These are phyloP conservation scores for Diaporthe helianthi DNA, from an alignment of 2,329 filamentous ascomycete genomes.

Conservation along the genomic window DNA sequence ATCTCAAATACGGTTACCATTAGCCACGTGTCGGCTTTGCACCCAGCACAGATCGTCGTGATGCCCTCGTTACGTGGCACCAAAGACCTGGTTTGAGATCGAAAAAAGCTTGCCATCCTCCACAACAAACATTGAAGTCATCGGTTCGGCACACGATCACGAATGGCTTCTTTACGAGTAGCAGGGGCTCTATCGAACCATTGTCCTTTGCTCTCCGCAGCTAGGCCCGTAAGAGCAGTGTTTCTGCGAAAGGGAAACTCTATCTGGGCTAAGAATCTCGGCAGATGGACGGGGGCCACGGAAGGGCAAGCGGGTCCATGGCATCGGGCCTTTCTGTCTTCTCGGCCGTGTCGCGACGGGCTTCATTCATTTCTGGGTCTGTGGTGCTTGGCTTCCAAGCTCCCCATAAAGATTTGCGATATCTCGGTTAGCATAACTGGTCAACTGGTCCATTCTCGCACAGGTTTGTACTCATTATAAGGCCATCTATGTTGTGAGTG, in stretches of 20 bases:
- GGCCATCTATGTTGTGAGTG: slow-evolving; percentile 2
- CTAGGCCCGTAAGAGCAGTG: background rate
- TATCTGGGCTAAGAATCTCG: slow-evolving; percentile 10
- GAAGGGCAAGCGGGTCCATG: background rate
- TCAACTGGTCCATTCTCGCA: background rate
- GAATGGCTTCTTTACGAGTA: background rate
- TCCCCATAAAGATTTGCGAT: background rate
- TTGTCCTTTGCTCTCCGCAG: background rate
- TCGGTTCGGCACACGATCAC: background rate
- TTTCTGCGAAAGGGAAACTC: background rate
- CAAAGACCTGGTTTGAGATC: background rate
- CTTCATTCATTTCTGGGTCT: background rate
- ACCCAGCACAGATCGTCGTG: background rate
- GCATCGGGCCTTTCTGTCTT: background rate
- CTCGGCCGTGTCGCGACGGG: slow-evolving; percentile 1
- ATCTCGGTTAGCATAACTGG: background rate
- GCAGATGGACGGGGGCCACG: background rate
- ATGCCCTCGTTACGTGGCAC: background rate
- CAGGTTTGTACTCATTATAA: background rate
- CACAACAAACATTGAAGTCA: background rate
- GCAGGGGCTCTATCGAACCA: background rate
- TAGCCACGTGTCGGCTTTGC: background rate
- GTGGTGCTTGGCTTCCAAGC: background rate
- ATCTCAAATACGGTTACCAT: background rate
- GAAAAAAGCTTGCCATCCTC: background rate